A percentile compares a stretch with the other conserved stretches of the same genome.
Evolutionary conservation across 2,329 filamentous ascomycete genomes (phyloP).

Genomic region (Stenocarpella maydis): DNA sequence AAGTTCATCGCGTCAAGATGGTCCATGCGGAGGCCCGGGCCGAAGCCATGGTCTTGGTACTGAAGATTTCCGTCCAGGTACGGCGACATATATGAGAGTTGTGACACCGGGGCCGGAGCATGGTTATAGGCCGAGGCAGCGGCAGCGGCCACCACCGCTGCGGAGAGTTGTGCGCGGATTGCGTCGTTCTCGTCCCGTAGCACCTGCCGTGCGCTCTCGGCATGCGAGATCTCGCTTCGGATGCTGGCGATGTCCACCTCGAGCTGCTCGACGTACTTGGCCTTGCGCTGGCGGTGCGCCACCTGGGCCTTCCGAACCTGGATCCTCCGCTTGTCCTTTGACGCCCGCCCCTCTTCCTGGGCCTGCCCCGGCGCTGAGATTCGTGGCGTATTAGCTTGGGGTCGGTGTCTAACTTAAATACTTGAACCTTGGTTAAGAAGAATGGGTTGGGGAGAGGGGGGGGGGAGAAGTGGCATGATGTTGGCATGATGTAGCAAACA

Average conservation of each 20-base stretch:
- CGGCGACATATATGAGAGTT: constrained; percentile 28
- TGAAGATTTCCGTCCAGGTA: constrained; percentile 47
- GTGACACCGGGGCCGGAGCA: background rate
- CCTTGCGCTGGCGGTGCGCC: constrained; percentile 64
- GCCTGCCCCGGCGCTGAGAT: constrained; percentile 27
- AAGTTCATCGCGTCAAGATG: background rate
- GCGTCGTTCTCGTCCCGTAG: constrained; percentile 54
- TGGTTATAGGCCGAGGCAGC: constrained; percentile 11
- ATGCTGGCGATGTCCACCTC: constrained; percentile 59
- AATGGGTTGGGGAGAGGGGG: background rate
- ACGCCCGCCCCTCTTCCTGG: constrained; percentile 29
- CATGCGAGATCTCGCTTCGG: constrained; percentile 55
- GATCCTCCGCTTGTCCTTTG: constrained; percentile 55
- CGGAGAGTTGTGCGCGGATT: constrained; percentile 48
- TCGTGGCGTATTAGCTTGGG: constrained; percentile 14
- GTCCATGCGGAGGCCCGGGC: constrained; percentile 49
- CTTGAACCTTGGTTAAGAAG: background rate
- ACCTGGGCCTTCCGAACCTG: constrained; percentile 63
- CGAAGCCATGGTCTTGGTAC: constrained; percentile 44
- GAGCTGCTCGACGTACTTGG: constrained; percentile 62
- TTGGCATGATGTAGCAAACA: background rate
- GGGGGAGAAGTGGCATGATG: background rate
- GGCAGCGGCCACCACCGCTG: constrained; percentile 39
- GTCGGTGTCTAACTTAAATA: background rate
- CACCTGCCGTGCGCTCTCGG: constrained; percentile 49